Conservation (phyloP, 2,329 filamentous ascomycete genomes). For the Cercospora brassicicola region DNA sequence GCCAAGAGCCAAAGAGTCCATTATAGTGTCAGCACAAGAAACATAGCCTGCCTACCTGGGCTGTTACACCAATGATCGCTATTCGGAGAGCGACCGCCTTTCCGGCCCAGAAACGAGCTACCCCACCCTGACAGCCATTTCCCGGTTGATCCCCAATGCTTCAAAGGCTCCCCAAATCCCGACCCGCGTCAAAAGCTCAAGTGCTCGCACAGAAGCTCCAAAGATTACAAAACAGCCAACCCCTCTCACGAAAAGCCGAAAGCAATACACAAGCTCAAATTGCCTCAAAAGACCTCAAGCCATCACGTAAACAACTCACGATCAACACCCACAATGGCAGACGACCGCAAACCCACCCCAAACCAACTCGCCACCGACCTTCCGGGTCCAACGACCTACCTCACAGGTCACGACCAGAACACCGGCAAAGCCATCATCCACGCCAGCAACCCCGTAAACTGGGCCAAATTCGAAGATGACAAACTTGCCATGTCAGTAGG, state of each 20-base stretch:
- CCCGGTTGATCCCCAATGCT: background rate
- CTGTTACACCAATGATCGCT: background rate
- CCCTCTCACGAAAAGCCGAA: background rate
- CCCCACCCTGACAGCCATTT: constrained; percentile 1
- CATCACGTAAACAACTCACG: background rate
- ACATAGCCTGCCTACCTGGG: background rate
- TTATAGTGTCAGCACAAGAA: background rate
- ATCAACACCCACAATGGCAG: constrained; percentile 12
- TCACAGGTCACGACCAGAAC: constrained; percentile 38
- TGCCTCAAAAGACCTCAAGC: background rate
- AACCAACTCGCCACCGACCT: constrained; percentile 36
- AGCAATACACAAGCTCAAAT: background rate
- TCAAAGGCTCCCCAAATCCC: constrained; percentile 3
- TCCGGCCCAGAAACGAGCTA: background rate
- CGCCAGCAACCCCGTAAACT: constrained; percentile 35
- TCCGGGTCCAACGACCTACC: constrained; percentile 38
- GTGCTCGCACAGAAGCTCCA: background rate
- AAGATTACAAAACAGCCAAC: background rate
- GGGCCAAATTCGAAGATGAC: constrained; percentile 43
- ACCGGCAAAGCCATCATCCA: constrained; percentile 40
- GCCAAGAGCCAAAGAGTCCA: background rate
- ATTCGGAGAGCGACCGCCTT: background rate
- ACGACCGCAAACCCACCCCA: constrained; percentile 31
- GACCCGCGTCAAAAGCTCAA: background rate
- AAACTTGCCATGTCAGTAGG: constrained; percentile 52